Base-by-base conservation (phyloP, 2,329 filamentous ascomycete genomes). In the Colletotrichum cereale region DNA sequence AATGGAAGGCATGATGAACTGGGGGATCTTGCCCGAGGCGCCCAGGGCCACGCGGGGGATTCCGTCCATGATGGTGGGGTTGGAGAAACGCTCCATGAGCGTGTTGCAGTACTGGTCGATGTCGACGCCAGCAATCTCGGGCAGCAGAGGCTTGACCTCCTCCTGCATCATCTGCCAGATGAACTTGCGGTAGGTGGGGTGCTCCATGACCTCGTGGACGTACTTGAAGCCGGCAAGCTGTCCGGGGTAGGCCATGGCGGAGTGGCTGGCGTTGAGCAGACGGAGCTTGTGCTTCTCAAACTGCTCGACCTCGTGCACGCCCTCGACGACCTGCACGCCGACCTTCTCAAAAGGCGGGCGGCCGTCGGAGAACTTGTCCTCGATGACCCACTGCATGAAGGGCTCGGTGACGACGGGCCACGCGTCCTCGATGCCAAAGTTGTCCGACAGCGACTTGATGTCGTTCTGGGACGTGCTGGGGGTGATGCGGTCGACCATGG, bases 211-310 rank as follows among this genome's bases (percentile, higher is more conserved):
- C 76, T 88, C 86, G 78, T 88, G 85, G 55, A 88, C 86, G 77
- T 87, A 87, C 75, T 83, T 79, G 80, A 87, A 87, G 71, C 86
- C 86, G 1, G 85, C 85, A 52, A 88, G 80, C 72, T 85, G 84
- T 55, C 84, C 86, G 0, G 84, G 80, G 79, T 88, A 88, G 21
- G 84, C 84, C 66, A 88, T 82, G 66, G 86, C 84, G 0, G 85
- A 86, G 82, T 88, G 86, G 63, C 82, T 84, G 71, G 83, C 86
- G 76, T 88, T 88, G 69, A 88, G 84, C 66, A 88, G 82, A 24
- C 86, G 86, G 47, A 88, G 84, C 82, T 88, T 88, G 82, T 87
- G 85, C 81, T 85, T 87, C 82, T 88, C 86, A 73, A 87, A 88
- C 76, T 86, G 78, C 79, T 88, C 86, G 36, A 88, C 86, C 18